Base-by-base conservation (phyloP, 768 basidiomycete species). In the Hericium alpestre region DNA sequence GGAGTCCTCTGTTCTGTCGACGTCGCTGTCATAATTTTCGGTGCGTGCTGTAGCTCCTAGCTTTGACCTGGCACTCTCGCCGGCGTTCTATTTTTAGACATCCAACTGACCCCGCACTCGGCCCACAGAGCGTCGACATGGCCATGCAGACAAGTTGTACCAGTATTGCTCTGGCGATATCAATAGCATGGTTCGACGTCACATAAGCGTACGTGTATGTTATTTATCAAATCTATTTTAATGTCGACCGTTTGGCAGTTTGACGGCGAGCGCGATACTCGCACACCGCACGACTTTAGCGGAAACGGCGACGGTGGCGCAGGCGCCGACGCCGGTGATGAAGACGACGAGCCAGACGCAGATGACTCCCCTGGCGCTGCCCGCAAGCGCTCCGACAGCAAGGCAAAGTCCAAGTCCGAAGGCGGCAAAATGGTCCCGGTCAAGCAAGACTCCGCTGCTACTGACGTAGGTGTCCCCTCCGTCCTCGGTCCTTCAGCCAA, bases 1-100 rank as follows among this genome's bases (percentile, higher is more conserved):
- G 89, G 88, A n/a, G 89, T 91, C 3, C 80, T 91, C 46, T 92
- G 90, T 68, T 89, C 87, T 13, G 90, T 91, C 63, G 89, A 91
- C 64, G 87, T 92, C 43, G 87, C 87, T 4, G 88, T 92, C 68
- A 87, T 91, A 69, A 88, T 92, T 68, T 90, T 92, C 61, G 89
- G 84, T 82, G 51, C 56, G 77, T 66, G 9, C 47, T 52, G 65
- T 61, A 55, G 51, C 32, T 53, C 56, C 23, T 37, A 51, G 18
- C 25, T 37, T 37, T 23, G 18, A 16, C 49, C 23, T 27, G 23
- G 32, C 32, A 32, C 32, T 32, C 32, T 32, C 32, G 32, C 32
- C 20, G 1, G 18, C 50, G 46, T 27, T 72, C 72, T 76, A 74
- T 78, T 75, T 76, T 73, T 70, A 73, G 71, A 32, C 32, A 0